Evolutionary conservation across 768 basidiomycete species (phyloP), one percentile per base, ranked within the genome.

Genomic region (Dacryopinax primogenitus): DNA sequence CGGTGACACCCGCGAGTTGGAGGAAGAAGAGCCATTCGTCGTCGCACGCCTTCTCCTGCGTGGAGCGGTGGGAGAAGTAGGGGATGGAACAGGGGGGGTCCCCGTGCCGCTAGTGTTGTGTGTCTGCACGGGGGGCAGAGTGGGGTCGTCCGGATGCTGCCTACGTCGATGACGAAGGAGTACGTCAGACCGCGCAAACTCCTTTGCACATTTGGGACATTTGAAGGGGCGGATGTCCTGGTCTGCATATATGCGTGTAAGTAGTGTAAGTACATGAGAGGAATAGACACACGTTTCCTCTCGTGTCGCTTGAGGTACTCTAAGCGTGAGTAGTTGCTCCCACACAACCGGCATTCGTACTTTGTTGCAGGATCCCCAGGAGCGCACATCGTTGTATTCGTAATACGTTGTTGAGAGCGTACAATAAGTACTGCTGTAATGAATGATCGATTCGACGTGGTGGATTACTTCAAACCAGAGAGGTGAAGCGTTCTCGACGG

Each of bases 251-350:
- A 28, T 2, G 36, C n/a, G 15, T 21, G 34, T 33, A 30, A 68
- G 34, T 9, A n/a, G n/a, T 36, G 12, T 34, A 23, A 18, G 33
- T 18, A 26, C 15, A 64, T 63, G 33, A 44, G 58, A 28, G 37
- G 26, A 33, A 58, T 33, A 30, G 32, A 70, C 75, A 63, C 65
- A 76, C 75, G 72, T 70, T 76, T 75, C 36, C 76, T 63, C 64
- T 76, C 74, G 68, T 77, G 76, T 44, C 76, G 68, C 58, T 72
- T 71, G 67, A 77, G 67, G 67, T 75, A 77, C 65, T 77, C 76
- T 68, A 76, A 71, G 33, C 76, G 70, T 68, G 73, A 73, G 64
- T 77, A 77, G 1, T 68, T 66, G 70, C 73, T 63, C 26, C 66
- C 67, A 47, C 70, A 71, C 4, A 58, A 30, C 23, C 51, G 12